Percentiles rank a stretch among this genome's conserved stretches.
Evolutionary conservation across 2,329 filamentous ascomycete species (phyloP).

Genomic region (Colletotrichum horii): DNA sequence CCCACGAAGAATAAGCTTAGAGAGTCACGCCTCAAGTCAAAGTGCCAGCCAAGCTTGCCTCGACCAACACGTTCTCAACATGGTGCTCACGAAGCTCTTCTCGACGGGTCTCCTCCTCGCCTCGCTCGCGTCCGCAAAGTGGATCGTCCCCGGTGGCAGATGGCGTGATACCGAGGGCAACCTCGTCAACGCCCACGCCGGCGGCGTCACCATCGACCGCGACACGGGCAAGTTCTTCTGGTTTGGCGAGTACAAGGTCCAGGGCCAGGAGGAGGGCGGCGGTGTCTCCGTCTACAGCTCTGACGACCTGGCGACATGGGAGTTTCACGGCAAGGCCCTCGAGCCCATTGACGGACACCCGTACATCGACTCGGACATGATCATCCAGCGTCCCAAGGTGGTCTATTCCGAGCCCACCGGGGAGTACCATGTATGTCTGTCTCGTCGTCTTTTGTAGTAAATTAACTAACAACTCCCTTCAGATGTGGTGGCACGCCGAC

Average conservation of each 20-base stretch:
- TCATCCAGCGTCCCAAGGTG: slow-evolving; percentile 69
- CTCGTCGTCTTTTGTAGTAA: neutral
- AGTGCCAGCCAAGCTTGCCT: neutral
- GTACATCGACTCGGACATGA: slow-evolving; percentile 58
- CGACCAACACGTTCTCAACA: neutral
- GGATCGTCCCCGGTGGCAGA: slow-evolving; percentile 65
- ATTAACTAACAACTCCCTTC: neutral
- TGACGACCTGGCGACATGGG: slow-evolving; percentile 64
- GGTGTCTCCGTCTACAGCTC: slow-evolving; percentile 67
- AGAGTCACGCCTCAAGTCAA: neutral
- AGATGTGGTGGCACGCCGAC: slow-evolving; percentile 68
- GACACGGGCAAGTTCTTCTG: slow-evolving; percentile 61
- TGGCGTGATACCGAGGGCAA: slow-evolving; percentile 66
- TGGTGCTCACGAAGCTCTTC: slow-evolving; percentile 19
- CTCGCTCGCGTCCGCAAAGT: slow-evolving; percentile 44
- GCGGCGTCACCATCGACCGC: slow-evolving; percentile 57
- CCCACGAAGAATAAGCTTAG: neutral
- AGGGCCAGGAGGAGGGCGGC: slow-evolving; percentile 63
- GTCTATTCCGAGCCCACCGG: slow-evolving; percentile 58
- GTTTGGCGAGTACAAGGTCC: slow-evolving; percentile 67
- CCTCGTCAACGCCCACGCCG: slow-evolving; percentile 67
- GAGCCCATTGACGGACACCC: slow-evolving; percentile 59
- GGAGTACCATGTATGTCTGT: slow-evolving; percentile 57
- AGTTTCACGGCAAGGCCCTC: slow-evolving; percentile 61
- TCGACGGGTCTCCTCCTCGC: slow-evolving; percentile 13